These are phyloP conservation scores for Alternaria ventricosa DNA, from an alignment of 2,329 filamentous ascomycete species.

Conservation along the genomic window DNA sequence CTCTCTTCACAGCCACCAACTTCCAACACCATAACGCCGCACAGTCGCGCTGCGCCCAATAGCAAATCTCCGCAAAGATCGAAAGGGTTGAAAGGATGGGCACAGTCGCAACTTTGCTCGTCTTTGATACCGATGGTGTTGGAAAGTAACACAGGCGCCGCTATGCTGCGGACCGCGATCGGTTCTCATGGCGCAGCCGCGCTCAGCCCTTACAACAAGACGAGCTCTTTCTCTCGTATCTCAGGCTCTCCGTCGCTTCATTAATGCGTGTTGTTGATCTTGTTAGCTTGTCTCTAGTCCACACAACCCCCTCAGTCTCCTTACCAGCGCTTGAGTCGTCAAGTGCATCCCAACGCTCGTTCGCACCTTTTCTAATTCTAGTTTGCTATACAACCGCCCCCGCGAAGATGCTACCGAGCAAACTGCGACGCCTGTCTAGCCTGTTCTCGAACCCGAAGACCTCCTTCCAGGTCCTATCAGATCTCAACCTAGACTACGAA, in stretches of 20 bases:
- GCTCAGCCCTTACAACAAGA: slow-evolving; percentile 12
- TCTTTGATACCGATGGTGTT: neutral
- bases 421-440: slow-evolving; percentile 32
- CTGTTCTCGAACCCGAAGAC: slow-evolving; percentile 33
- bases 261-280: neutral
- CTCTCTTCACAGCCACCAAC: slow-evolving; percentile 17
- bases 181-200: slow-evolving; percentile 3
- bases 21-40: slow-evolving; percentile 1
- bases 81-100: neutral
- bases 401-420: slow-evolving; percentile 9
- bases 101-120: neutral
- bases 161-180: slow-evolving; percentile 14
- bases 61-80: neutral
- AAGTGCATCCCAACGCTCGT: neutral
- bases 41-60: neutral
- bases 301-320: neutral
- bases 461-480: slow-evolving; percentile 41
- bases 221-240: neutral
- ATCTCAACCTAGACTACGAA: slow-evolving; percentile 39
- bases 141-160: neutral
- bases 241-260: neutral
- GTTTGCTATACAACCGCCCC: neutral
- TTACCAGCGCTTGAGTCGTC: neutral
- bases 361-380: neutral
- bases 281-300: neutral